Conservation (phyloP, 345 rosid genomes). For the Moringa oleifera region DNA sequence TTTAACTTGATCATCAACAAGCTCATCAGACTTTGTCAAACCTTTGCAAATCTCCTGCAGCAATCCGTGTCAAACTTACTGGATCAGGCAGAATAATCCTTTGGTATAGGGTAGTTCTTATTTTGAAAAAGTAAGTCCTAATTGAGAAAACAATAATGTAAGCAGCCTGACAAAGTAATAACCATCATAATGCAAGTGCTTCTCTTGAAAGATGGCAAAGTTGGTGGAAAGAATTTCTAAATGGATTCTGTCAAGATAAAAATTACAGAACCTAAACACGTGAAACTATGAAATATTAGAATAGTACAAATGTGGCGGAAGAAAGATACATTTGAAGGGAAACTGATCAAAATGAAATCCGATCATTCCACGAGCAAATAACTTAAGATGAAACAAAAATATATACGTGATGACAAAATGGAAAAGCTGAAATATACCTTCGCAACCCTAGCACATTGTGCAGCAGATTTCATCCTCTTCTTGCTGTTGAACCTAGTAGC, state of each 20-base stretch:
- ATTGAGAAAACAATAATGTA: background rate
- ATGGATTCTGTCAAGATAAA: too few relatives aligned
- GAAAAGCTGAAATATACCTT: conserved; percentile 34
- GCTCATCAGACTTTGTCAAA: conserved; percentile 39
- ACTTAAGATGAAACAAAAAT: background rate
- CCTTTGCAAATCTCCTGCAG: conserved; percentile 57
- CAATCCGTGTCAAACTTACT: conserved; percentile 8
- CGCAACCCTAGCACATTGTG: conserved; percentile 48
- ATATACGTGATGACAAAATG: background rate
- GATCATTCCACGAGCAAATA: background rate
- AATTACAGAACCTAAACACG: too few relatives aligned
- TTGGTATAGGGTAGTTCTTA: background rate
- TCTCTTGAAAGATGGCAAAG: background rate
- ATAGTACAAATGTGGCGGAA: too few relatives aligned
- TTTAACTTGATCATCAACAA: conserved; percentile 20
- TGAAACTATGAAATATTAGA: too few relatives aligned
- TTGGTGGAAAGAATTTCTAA: too few relatives aligned
- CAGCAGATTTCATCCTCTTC: conserved; percentile 44
- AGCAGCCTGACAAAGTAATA: too few relatives aligned
- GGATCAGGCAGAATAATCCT: background rate
- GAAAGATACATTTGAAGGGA: too few relatives aligned
- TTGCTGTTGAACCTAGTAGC: conserved; percentile 43
- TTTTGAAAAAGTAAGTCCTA: background rate
- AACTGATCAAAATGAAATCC: too few relatives aligned
- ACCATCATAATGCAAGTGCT: too few relatives aligned